Conservation (phyloP, 1,139 yeast genomes). For the Nakaseomyces sp. region DNA sequence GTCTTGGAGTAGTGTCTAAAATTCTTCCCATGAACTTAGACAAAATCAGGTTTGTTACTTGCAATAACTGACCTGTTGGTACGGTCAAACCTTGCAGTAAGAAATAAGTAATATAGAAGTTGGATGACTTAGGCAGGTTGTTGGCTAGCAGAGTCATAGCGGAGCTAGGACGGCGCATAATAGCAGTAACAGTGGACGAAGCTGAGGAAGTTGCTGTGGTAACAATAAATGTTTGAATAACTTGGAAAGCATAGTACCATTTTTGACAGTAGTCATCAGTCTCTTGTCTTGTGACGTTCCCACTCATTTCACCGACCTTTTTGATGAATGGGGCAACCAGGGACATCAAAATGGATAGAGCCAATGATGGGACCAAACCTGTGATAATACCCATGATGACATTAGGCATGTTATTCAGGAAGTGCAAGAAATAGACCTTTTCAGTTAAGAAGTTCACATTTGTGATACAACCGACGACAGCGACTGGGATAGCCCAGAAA, state of each 20-base stretch:
- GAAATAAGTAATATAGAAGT: conserved; percentile 60
- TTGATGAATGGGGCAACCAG: conserved; percentile 75
- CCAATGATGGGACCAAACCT: conserved; percentile 64
- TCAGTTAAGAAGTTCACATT: conserved; percentile 56
- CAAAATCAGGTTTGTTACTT: conserved; percentile 40
- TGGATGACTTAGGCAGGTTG: conserved; percentile 64
- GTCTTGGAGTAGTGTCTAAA: conserved; percentile 58
- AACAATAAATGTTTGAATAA: conserved; percentile 74
- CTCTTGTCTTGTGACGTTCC: conserved; percentile 59
- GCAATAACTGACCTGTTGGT: conserved; percentile 56
- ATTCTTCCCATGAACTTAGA: conserved; percentile 34
- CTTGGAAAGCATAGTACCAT: conserved; percentile 83
- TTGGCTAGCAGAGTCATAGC: conserved; percentile 51
- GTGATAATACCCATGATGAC: conserved; percentile 57
- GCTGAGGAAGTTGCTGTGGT: conserved; percentile 78
- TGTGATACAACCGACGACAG: conserved; percentile 72
- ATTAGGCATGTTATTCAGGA: conserved; percentile 55
- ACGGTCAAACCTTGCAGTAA: conserved; percentile 57
- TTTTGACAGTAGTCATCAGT: conserved; percentile 76
- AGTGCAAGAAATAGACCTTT: conserved; percentile 53
- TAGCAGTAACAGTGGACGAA: conserved; percentile 53
- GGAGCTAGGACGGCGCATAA: conserved; percentile 41
- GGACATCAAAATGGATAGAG: conserved; percentile 60
- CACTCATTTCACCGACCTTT: conserved; percentile 59
- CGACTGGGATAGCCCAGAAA: conserved; percentile 83